phyloP scores from a whole-genome alignment of 2,329 filamentous ascomycete genomes.

The Cladosporium sp. region DNA sequence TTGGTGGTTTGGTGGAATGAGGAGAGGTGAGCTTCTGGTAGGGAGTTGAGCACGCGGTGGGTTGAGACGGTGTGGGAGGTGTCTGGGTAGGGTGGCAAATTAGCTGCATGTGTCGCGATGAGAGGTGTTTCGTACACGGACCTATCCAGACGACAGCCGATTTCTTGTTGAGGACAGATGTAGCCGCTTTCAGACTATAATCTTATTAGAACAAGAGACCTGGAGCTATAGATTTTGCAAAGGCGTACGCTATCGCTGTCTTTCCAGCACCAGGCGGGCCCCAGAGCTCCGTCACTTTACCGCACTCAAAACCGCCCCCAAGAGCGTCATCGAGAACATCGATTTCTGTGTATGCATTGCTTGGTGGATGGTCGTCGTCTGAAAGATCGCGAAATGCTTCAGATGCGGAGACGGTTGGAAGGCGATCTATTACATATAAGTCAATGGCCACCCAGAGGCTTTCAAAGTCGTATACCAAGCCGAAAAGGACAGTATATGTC shows the following conservation, averaged over 20 bases:
- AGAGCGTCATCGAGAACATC: constrained; percentile 49
- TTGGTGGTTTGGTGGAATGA: constrained; percentile 65
- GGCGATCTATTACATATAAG: constrained; percentile 59
- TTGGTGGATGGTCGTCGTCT: constrained; percentile 50
- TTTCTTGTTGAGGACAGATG: neutral
- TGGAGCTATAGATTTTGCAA: neutral
- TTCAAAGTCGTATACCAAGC: neutral
- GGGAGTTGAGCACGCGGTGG: neutral
- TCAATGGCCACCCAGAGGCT: neutral
- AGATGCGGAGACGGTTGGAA: constrained; percentile 76
- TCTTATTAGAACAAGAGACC: neutral
- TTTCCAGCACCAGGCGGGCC: constrained; percentile 86
- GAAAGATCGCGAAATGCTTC: constrained; percentile 65
- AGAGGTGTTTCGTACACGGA: neutral
- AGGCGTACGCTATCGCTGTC: constrained; percentile 67
- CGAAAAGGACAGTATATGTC: neutral
- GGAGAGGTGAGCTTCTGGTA: neutral
- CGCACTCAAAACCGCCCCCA: constrained; percentile 66
- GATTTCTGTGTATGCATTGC: constrained; percentile 52
- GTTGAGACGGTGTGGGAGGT: constrained; percentile 13
- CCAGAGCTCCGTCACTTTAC: constrained; percentile 83
- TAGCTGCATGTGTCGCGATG: neutral
- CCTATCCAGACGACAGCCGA: constrained; percentile 17
- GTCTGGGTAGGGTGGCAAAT: constrained; percentile 13
- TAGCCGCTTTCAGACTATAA: constrained; percentile 18